Conservation (phyloP, 306 rosid genomes). For the Rubus parviflorus region DNA sequence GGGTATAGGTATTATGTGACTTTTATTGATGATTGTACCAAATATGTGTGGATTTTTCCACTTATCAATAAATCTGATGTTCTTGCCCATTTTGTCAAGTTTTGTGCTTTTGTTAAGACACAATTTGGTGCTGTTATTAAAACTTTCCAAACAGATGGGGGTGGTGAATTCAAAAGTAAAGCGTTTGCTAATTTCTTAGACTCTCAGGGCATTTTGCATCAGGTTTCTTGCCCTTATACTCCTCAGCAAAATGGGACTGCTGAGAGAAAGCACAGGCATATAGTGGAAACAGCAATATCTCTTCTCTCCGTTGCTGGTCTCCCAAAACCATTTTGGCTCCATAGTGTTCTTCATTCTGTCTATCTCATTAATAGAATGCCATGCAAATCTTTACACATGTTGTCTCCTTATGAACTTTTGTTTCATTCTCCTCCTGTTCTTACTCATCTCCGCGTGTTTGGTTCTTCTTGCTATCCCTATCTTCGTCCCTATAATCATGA, state of each 20-base stretch:
- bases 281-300: too few relatives aligned
- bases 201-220: neutral
- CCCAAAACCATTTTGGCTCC: neutral
- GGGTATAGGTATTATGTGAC: neutral
- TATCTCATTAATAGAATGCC: neutral
- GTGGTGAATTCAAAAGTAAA: too few relatives aligned
- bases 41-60: neutral
- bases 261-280: too few relatives aligned
- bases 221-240: neutral
- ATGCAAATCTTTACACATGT: too few relatives aligned
- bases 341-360: too few relatives aligned
- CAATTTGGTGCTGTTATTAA: neutral
- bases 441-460: neutral
- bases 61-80: neutral
- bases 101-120: neutral
- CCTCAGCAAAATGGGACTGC: neutral
- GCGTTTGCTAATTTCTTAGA: neutral
- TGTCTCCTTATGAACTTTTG: neutral
- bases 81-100: neutral
- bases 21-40: neutral
- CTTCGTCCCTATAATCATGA: too few relatives aligned
- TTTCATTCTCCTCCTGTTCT: neutral
- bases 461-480: neutral
- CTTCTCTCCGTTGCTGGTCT: neutral
- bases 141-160: neutral